phyloP scores from a whole-genome alignment of 1,284 basidiomycete species.

The Cutaneotrichosporon dermatis region DNA sequence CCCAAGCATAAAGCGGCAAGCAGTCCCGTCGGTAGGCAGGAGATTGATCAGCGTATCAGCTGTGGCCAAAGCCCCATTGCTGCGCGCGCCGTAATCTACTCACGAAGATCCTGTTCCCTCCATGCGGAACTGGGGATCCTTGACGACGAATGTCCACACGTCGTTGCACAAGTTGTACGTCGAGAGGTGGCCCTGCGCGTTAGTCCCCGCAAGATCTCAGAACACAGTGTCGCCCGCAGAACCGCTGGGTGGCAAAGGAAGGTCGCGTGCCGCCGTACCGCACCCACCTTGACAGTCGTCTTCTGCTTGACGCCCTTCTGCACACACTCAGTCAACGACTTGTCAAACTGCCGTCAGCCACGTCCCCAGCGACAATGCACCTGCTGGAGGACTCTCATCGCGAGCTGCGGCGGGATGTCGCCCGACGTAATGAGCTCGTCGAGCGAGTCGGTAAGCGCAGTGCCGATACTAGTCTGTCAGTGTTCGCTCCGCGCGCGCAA shows the following conservation, averaged over 20 bases:
- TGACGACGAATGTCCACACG: slow-evolving; percentile 95
- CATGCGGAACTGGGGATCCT: slow-evolving; percentile 88
- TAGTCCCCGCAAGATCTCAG: too few species aligned
- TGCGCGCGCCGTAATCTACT: slow-evolving; percentile 11
- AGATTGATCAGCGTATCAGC: too few species aligned
- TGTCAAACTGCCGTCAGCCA: slow-evolving; percentile 71
- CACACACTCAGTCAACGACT: slow-evolving; percentile 83
- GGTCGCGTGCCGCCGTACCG: too few species aligned
- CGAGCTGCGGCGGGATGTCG: slow-evolving; percentile 92
- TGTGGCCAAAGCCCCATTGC: too few species aligned
- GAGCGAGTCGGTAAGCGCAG: slow-evolving; percentile 96
- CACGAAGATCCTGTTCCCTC: slow-evolving; percentile 61
- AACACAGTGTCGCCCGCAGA: too few species aligned
- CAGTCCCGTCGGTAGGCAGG: too few species aligned
- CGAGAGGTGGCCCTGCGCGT: slow-evolving; percentile 70
- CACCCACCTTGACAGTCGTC: slow-evolving; percentile 79
- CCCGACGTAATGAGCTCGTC: slow-evolving; percentile 98
- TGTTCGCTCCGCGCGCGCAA: background rate
- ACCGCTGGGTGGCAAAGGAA: too few species aligned
- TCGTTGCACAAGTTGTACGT: slow-evolving; percentile 95
- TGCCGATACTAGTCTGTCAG: slow-evolving; percentile 68
- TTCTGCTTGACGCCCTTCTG: slow-evolving; percentile 88
- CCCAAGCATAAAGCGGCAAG: too few species aligned
- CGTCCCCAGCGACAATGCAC: slow-evolving; percentile 50
- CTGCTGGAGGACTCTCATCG: slow-evolving; percentile 95